Evolutionary conservation across 331 rosid species (phyloP).

Genomic region (Pyrus hybrid): DNA sequence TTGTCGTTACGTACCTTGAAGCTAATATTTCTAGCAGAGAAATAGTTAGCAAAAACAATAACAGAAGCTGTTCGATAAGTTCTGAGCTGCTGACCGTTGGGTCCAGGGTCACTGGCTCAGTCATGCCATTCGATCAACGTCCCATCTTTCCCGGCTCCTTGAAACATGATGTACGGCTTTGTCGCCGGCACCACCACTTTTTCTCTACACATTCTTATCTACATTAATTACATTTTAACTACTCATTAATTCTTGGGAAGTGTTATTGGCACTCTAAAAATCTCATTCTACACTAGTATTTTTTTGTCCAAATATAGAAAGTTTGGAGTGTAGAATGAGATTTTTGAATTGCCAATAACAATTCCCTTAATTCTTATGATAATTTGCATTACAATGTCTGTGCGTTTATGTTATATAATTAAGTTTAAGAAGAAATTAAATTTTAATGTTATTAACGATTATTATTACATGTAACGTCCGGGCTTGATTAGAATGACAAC

Average conservation of each 20-base stretch:
- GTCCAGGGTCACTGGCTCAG: slow-evolving; percentile 71
- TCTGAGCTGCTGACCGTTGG: slow-evolving; percentile 71
- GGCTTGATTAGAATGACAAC: slow-evolving; percentile 54
- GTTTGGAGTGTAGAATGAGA: no score
- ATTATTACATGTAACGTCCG: slow-evolving; percentile 54
- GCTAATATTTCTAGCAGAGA: slow-evolving; percentile 78
- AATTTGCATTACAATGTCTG: no score
- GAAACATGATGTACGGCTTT: slow-evolving; percentile 75
- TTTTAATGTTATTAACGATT: not conserved
- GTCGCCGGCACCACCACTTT: slow-evolving; percentile 76
- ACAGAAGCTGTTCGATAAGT: slow-evolving; percentile 92
- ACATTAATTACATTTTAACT: no score
- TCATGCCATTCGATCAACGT: slow-evolving; percentile 89
- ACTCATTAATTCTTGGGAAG: no score
- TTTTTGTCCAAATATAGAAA: no score
- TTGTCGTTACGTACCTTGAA: slow-evolving; percentile 43
- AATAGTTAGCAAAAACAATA: slow-evolving; percentile 56
- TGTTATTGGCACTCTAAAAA: no score
- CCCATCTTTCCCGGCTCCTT: slow-evolving; percentile 65
- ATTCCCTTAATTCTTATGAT: no score
- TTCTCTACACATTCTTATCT: no score
- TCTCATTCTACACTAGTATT: no score
- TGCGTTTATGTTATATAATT: no score
- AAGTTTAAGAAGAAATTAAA: no score
- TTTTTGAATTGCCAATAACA: no score